A percentile compares a stretch with the other conserved stretches of the same genome.
Conservation (phyloP, 2,329 filamentous ascomycete genomes). For the Penicillium sp. region DNA sequence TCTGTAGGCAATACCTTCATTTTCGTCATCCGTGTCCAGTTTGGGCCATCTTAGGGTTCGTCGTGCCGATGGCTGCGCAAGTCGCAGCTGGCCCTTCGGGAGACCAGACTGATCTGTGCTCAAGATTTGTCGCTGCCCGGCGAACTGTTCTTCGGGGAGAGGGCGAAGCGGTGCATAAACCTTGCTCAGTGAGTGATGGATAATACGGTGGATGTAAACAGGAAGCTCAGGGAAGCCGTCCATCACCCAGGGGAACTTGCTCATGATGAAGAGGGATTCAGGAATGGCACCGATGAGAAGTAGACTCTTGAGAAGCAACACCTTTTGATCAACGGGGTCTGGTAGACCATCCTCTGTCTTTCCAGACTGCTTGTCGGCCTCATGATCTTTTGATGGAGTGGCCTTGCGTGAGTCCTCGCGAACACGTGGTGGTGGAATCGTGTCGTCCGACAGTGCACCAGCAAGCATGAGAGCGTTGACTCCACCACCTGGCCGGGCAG, state of each 20-base stretch:
- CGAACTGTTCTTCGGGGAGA: slow-evolving; percentile 37
- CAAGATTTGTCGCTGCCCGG: slow-evolving; percentile 48
- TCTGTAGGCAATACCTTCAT: slow-evolving; percentile 70
- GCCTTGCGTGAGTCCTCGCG: slow-evolving; percentile 52
- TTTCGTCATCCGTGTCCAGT: slow-evolving; percentile 69
- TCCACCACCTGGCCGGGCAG: slow-evolving; percentile 63
- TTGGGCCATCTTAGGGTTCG: slow-evolving; percentile 77
- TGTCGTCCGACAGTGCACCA: slow-evolving; percentile 80
- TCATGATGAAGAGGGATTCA: slow-evolving; percentile 86
- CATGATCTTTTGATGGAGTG: slow-evolving; percentile 51
- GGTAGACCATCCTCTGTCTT: slow-evolving; percentile 51
- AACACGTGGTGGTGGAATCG: slow-evolving; percentile 45
- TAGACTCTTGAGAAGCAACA: slow-evolving; percentile 74
- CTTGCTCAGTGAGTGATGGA: slow-evolving; percentile 74
- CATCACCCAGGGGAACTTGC: slow-evolving; percentile 86
- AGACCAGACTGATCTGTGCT: slow-evolving; percentile 62
- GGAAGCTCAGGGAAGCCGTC: slow-evolving; percentile 78
- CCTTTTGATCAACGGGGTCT: slow-evolving; percentile 82
- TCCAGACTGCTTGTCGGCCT: slow-evolving; percentile 40
- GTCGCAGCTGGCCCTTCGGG: slow-evolving; percentile 63
- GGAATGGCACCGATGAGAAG: slow-evolving; percentile 88
- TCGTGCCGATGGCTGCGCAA: slow-evolving; percentile 55
- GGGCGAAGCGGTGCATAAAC: slow-evolving; percentile 57
- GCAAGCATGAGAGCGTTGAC: slow-evolving; percentile 84
- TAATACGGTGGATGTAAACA: slow-evolving; percentile 75